phyloP scores from a whole-genome alignment of 2,329 filamentous ascomycete species.

The Gaeumannomyces tritici region DNA sequence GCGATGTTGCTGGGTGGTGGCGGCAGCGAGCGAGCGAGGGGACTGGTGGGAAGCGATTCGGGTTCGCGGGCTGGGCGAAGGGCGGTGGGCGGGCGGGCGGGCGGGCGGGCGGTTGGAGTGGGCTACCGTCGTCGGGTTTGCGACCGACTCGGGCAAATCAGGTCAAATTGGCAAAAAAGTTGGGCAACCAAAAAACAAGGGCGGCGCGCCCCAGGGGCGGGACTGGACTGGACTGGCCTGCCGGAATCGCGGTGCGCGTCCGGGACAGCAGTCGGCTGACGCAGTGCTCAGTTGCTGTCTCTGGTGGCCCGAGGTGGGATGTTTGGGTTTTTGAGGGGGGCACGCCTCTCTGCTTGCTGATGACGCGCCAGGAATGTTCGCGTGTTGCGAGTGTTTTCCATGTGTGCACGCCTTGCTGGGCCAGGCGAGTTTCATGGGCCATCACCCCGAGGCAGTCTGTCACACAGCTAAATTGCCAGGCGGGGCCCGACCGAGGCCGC shows the following conservation, averaged over 20 bases:
- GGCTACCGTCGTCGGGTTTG: background rate
- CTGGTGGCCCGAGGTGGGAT: too few relatives aligned
- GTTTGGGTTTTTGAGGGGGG: too few relatives aligned
- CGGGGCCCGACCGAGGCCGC: constrained; percentile 4
- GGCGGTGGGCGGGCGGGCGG: background rate
- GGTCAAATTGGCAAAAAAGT: constrained; percentile 4
- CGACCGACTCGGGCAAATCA: background rate
- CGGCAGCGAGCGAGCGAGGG: too few relatives aligned
- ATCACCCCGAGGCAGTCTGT: background rate
- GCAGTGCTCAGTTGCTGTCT: too few relatives aligned
- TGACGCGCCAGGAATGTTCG: constrained; percentile 6
- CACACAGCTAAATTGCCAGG: background rate
- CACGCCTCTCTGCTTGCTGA: background rate
- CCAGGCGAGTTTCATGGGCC: constrained; percentile 5
- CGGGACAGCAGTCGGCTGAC: too few relatives aligned
- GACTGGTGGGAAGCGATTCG: too few relatives aligned
- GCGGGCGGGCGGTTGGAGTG: too few relatives aligned
- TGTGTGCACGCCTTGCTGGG: background rate
- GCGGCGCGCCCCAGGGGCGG: background rate
- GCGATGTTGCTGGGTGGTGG: too few relatives aligned
- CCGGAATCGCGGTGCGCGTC: too few relatives aligned
- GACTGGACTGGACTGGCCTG: background rate
- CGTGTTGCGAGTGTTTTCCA: background rate
- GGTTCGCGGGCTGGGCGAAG: background rate
- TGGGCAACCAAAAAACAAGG: background rate